Percentiles rank a stretch among this genome's conserved stretches.
Conservation (phyloP, 2,329 filamentous ascomycete genomes). For the Xylaria sp. region DNA sequence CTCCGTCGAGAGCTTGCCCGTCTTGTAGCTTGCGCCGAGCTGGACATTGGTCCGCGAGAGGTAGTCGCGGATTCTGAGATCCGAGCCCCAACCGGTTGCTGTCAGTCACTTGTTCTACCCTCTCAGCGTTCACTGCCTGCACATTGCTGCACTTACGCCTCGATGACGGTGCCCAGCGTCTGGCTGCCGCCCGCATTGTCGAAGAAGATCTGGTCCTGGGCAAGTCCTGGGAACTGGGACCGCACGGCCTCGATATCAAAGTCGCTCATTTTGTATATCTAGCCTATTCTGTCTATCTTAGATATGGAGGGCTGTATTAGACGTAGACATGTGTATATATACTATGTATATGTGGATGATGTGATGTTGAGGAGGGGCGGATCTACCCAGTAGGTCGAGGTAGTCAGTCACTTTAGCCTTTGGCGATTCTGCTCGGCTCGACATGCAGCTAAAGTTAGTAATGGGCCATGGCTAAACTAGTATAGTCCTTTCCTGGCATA, state of each 20-base stretch:
- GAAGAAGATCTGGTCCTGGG: constrained; percentile 74
- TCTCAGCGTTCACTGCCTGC: background rate
- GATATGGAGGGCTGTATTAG: background rate
- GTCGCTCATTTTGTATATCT: constrained; percentile 38
- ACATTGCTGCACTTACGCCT: constrained; percentile 62
- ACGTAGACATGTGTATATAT: background rate
- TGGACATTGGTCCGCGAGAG: constrained; percentile 77
- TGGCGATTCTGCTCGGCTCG: background rate
- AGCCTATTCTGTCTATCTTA: background rate
- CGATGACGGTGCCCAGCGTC: constrained; percentile 71
- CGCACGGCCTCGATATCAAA: constrained; percentile 68
- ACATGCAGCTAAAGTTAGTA: constrained; percentile 10
- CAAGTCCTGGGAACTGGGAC: constrained; percentile 73
- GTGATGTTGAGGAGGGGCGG: constrained; percentile 13
- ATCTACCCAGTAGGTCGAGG: constrained; percentile 13
- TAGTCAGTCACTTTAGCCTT: constrained; percentile 6
- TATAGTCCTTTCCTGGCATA: background rate
- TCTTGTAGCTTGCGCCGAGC: constrained; percentile 75
- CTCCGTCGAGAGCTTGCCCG: constrained; percentile 67
- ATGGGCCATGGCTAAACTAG: background rate
- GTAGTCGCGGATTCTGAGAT: constrained; percentile 69
- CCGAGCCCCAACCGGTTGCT: background rate
- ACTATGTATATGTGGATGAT: background rate
- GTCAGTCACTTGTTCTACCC: background rate
- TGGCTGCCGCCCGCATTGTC: constrained; percentile 85